Evolutionary conservation across 2,329 filamentous ascomycete genomes (phyloP), one percentile per base, ranked within the genome.

Genomic region (Colletotrichum chrysophilum): DNA sequence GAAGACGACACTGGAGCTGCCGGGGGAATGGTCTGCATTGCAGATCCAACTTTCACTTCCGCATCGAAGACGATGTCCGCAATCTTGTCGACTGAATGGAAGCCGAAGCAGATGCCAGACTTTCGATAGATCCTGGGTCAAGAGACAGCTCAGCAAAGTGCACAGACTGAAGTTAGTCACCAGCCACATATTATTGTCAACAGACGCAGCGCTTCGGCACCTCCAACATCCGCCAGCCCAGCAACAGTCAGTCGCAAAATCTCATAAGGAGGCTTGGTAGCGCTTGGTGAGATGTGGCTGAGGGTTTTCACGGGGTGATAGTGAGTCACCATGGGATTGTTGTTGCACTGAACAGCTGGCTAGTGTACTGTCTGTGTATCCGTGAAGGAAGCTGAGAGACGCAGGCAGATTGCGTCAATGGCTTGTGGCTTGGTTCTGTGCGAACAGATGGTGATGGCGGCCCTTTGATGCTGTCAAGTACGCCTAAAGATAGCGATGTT

Each of bases 371-470:
- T 48, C 68, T 26, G 64, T 73, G 62, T 69, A 48, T 34, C 26
- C 30, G 14, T 60, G 13, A 60, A 18, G n/a, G 3, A 52, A 30
- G 24, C 28, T 55, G 43, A 26, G 28, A 24, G 16, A 28, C 18
- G 26, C 34, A 73, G 34, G 58, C 18, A 8, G 34, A 60, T 65
- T 68, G 62, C 70, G 70, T 75, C 74, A 75, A 65, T 73, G 74
- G 70, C 70, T 73, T 66, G 26, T 21, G 26, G 18, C 28, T 18
- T 30, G 10, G 30, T 32, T 60, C 34, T 10, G 32, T 28, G 74
- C 58, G 74, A 75, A 75, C 64, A 36, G 70, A 68, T 52, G 32
- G n/a, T 9, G 21, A 56, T 68, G 74, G 58, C 64, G 52, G 26
- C n/a, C 12, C 18, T 28, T 26, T 7, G 18, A n/a, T 28, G 58